These are phyloP conservation scores for Irpex sp. DNA, from an alignment of 1,284 basidiomycete genomes.

Conservation along the genomic window DNA sequence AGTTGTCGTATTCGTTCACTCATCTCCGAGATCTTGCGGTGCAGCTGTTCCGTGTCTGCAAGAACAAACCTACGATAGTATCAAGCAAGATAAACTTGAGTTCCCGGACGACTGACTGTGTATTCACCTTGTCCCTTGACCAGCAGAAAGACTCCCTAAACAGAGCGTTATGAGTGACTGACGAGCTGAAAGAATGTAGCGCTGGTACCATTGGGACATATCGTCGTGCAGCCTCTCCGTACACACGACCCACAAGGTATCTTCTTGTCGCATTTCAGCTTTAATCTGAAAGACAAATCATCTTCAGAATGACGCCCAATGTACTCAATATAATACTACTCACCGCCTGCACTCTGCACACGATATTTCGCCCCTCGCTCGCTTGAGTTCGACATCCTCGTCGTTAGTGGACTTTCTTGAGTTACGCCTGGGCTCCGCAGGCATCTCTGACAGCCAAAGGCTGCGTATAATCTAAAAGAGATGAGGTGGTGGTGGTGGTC, in stretches of 20 bases:
- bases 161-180: conserved; percentile 2
- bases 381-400: conserved; percentile 52
- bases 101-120: background rate
- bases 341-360: conserved; percentile 73
- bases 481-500: background rate
- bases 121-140: conserved; percentile 28
- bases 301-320: background rate
- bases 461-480: background rate
- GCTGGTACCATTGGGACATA: conserved; percentile 63
- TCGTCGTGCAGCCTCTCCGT: conserved; percentile 67
- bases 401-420: conserved; percentile 25
- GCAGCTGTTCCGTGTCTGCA: conserved; percentile 73
- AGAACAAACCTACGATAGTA: conserved; percentile 56
- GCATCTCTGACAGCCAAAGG: conserved; percentile 17
- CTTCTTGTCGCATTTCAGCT: conserved; percentile 75
- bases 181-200: background rate
- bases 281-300: conserved; percentile 43
- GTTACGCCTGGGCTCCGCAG: conserved; percentile 23
- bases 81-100: background rate
- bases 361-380: conserved; percentile 63
- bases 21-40: conserved; percentile 70
- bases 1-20: conserved; percentile 71
- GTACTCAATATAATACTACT: conserved; percentile 15
- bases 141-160: conserved; percentile 27
- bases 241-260: conserved; percentile 74